Evolutionary conservation across 306 rosid species (phyloP), one percentile per base, ranked within the genome.

Genomic region (Myrica gale): DNA sequence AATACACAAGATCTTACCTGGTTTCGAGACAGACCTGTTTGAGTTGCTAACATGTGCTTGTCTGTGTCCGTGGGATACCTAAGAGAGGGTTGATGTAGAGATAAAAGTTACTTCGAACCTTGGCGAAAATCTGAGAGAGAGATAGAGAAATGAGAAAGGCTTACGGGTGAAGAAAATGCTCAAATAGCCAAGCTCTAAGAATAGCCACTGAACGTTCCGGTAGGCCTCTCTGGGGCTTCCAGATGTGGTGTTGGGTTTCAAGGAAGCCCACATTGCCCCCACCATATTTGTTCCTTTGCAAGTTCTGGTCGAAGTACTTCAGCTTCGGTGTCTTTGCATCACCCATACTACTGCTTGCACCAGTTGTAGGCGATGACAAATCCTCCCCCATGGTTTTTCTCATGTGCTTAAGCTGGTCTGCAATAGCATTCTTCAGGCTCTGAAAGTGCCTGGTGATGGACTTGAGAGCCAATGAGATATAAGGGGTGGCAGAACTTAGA

Each of bases 61-160:
- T 95, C 99, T 45, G 96, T 85, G 87, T 95, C 99, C 17, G 99
- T 92, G 21, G 99, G 99, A 87, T 95, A 95, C 86, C 99, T 95
- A 86, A 65, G 79, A 78, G 45, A 69, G 72, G 53, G 76, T 42
- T 71, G 26, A 23, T 55, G 68, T 62, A 75, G 16, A 54, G 48
- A 32, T 20, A 42, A 76, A 68, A 82, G 48, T 10, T 37, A 51
- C n/a, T 1, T 39, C 55, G 73, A n/a, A 60, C 52, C 56, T 20
- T 55, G 12, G 67, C n/a, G 43, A 16, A 13, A 39, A 44, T 12
- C 26, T 5, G 16, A 48, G 68, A 71, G 21, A 21, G 47, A 23
- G 69, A 46, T 66, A 68, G 16, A 75, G 55, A 72, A 5, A 78
- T 0, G 47, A 63, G 26, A 66, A 19, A 73, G 66, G 74, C 96